Base-by-base conservation (phyloP, 805 yeast genomes). In the Kodamaea neixiangensis region DNA sequence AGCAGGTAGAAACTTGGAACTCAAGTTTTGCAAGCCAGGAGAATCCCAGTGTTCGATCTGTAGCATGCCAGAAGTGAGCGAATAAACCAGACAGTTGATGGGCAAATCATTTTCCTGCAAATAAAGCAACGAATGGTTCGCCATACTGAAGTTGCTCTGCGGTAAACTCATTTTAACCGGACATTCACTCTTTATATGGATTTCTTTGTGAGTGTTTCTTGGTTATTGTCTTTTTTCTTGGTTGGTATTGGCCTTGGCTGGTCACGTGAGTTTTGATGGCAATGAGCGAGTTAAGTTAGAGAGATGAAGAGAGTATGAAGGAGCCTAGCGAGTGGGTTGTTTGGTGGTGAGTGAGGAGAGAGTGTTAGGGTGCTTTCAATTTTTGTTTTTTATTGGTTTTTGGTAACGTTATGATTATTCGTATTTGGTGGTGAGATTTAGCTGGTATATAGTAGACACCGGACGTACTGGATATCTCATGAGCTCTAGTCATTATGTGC, bases 11-110 rank as follows among this genome's bases (percentile, higher is more conserved):
- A 64, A 63, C 49, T 29, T 25, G 15, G 56, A 41, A 29, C 53
- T 39, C 49, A 58, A 56, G 35, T 41, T 46, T 34, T n/a, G n/a
- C 42, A 51, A 48, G 46, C 57, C 56, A 7, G 63, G 46, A 22
- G 48, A 54, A 44, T 60, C 55, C 33, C 45, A 53, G 50, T 62
- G 61, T 37, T 58, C 57, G 41, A 62, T 58, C 38, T 37, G n/a
- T 22, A 74, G 47, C 14, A 44, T 29, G 1, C 79, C 79, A 33
- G 59, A 60, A 2, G 73, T 62, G 25, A 75, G 61, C 38, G 71
- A 61, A 54, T 72, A 75, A 18, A 73, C 68, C 39, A 72, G 66
- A 57, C 78, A 75, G 63, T 71, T 69, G 19, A 61, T 56, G 17
- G 58, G 56, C 6, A 60, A 42, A 19, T 55, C 54, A 18, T 56